Percentiles rank a stretch among this genome's conserved stretches.
Evolutionary conservation across 2,329 filamentous ascomycete genomes (phyloP).

Genomic region (Rhinocladiella mackenziei): DNA sequence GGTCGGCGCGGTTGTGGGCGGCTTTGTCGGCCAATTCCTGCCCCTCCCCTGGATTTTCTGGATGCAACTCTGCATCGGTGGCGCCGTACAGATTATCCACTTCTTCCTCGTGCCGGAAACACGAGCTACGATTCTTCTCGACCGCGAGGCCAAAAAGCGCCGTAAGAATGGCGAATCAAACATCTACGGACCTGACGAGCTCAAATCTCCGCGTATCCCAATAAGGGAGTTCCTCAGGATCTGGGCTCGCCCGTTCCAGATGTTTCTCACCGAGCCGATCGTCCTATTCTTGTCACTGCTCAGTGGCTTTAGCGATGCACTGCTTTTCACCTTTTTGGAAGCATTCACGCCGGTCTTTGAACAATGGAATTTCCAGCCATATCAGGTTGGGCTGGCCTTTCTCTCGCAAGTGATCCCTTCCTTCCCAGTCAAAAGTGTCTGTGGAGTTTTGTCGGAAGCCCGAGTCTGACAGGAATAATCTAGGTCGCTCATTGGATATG

Average conservation of each 20-base stretch:
- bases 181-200: constrained; percentile 60
- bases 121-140: constrained; percentile 54
- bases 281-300: constrained; percentile 59
- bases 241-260: constrained; percentile 59
- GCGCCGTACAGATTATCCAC: constrained; percentile 47
- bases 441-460: not conserved
- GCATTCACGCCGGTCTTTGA: constrained; percentile 57
- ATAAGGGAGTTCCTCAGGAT: constrained; percentile 54
- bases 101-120: constrained; percentile 57
- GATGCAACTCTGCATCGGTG: constrained; percentile 58
- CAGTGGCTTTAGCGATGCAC: constrained; percentile 60
- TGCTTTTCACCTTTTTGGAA: constrained; percentile 66
- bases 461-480: not conserved
- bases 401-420: constrained; percentile 42
- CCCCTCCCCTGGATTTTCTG: constrained; percentile 60
- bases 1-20: constrained; percentile 53
- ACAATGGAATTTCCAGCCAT: constrained; percentile 55
- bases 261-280: constrained; percentile 64
- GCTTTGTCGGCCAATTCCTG: constrained; percentile 48
- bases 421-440: not conserved
- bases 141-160: constrained; percentile 54
- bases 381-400: constrained; percentile 51
- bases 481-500: constrained; percentile 53
- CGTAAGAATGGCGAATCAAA: constrained; percentile 52
- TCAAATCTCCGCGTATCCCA: constrained; percentile 55